phyloP scores from a whole-genome alignment of 371 early-diverging fungal genomes.

The Syncephalastrum monosporum region DNA sequence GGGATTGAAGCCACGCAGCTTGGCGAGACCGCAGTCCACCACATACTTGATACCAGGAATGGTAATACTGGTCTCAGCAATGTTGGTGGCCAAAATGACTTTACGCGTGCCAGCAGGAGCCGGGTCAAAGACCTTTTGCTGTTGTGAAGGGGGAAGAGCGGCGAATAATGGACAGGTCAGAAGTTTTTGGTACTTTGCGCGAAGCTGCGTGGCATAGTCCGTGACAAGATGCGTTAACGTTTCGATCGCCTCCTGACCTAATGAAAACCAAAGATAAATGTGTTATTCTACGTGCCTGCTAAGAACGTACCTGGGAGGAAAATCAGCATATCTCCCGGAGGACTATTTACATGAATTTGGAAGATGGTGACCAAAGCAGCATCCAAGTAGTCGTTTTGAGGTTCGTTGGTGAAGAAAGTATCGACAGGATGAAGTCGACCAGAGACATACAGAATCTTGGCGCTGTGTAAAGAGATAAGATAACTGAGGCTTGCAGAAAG shows the following conservation, averaged over 20 bases:
- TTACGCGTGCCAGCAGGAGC: constrained; percentile 89
- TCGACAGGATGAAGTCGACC: constrained; percentile 91
- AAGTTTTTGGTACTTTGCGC: constrained; percentile 38
- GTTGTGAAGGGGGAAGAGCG: constrained; percentile 88
- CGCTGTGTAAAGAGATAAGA: constrained; percentile 37
- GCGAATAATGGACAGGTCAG: constrained; percentile 87
- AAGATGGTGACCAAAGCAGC: constrained; percentile 82
- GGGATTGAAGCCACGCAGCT: constrained; percentile 96
- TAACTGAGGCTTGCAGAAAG: constrained; percentile 2
- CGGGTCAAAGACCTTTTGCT: constrained; percentile 89
- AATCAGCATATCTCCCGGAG: constrained; percentile 87
- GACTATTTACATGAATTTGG: constrained; percentile 87
- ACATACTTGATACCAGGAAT: constrained; percentile 98
- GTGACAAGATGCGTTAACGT: constrained; percentile 76
- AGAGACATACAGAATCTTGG: constrained; percentile 76
- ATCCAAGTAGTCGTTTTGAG: constrained; percentile 91
- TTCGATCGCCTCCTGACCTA: constrained; percentile 87
- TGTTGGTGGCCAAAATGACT: constrained; percentile 95
- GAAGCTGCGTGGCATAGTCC: constrained; percentile 55
- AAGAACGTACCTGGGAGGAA: constrained; percentile 82
- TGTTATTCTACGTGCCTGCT: too few species aligned
- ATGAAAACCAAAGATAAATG: not conserved
- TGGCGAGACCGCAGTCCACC: constrained; percentile 96
- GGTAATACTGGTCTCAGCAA: constrained; percentile 98
- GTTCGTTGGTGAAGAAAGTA: constrained; percentile 72